Base-by-base conservation (phyloP, 768 basidiomycete genomes). In the Cytidiella melzeri region DNA sequence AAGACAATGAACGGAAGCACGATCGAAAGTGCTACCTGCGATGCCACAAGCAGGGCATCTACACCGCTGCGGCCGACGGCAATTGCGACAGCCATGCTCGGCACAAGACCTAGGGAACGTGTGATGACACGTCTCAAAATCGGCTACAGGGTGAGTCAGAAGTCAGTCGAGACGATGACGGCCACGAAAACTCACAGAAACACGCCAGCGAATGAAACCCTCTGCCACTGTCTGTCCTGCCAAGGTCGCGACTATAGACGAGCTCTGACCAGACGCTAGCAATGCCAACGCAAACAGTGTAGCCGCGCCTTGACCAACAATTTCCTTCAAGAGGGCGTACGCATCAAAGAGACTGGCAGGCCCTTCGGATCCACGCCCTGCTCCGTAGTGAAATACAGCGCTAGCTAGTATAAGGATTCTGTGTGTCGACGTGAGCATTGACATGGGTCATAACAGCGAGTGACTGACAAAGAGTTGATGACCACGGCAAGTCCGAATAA, bases 141-240 rank as follows among this genome's bases (percentile, higher is more conserved):
- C 38, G 87, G 83, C 87, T 90, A 53, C 26, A 15, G n/a, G n/a
- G 26, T 23, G n/a, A 13, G 41, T n/a, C 19, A 28, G 36, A 27
- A 61, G 52, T 52, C 65, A 61, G 1, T 67, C 67, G n/a, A 1
- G 15, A 1, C 11, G 36, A 38, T 18, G 15, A 20, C 15, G 27
- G n/a, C n/a, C 3, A 39, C 11, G 30, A 37, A 20, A 26, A 55
- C 61, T 41, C 60, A 87, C 86, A 55, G 88, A 87, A 28, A 91
- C 77, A 41, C 80, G 76, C 92, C 92, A 95, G 45, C 79, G 80
- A 47, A 95, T 73, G 66, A 93, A 92, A 0, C 93, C 92, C 66
- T 96, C 92, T 0, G 83, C 83, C 34, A 97, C 84, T 19, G 89
- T 84, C 66, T 96, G 93, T 0, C 92, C 92, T 1, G 90, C 85